Conservation (phyloP, 2,329 filamentous ascomycete genomes). For the Colletotrichum tabaci region DNA sequence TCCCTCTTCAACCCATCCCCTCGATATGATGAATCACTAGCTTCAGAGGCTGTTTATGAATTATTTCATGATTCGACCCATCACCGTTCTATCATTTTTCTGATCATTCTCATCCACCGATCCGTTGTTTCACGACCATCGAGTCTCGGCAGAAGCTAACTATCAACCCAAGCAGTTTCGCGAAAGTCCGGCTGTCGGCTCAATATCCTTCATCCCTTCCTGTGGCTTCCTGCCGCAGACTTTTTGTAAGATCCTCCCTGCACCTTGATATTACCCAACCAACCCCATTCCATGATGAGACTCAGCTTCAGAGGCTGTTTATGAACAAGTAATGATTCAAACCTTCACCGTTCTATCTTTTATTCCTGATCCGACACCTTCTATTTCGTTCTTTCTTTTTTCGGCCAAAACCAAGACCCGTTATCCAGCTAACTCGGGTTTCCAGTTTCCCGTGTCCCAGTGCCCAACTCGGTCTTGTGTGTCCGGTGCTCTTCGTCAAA, state of each 20-base stretch:
- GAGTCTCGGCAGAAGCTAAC: neutral
- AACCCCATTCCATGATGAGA: conserved; percentile 54
- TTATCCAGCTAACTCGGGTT: neutral
- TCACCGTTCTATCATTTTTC: conserved; percentile 51
- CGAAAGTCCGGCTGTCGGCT: neutral
- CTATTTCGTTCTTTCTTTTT: neutral
- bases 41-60: conserved; percentile 66
- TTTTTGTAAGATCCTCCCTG: neutral
- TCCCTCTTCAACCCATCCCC: neutral
- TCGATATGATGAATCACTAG: conserved; percentile 56
- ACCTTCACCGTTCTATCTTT: conserved; percentile 52
- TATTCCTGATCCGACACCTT: neutral
- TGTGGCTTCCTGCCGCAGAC: no score
- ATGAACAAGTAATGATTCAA: conserved; percentile 59
- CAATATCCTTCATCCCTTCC: neutral
- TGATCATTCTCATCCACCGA: conserved; percentile 2
- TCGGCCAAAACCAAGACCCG: conserved; percentile 50
- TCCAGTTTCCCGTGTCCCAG: conserved; percentile 47
- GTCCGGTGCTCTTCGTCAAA: neutral
- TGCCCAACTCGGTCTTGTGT: neutral
- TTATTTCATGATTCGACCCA: conserved; percentile 55
- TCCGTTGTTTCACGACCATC: neutral
- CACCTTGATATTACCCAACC: neutral
- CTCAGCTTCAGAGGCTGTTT: conserved; percentile 62
- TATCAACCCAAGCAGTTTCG: neutral